These are phyloP conservation scores for Dimocarpus longan DNA, from an alignment of 345 rosid species.

Conservation along the genomic window DNA sequence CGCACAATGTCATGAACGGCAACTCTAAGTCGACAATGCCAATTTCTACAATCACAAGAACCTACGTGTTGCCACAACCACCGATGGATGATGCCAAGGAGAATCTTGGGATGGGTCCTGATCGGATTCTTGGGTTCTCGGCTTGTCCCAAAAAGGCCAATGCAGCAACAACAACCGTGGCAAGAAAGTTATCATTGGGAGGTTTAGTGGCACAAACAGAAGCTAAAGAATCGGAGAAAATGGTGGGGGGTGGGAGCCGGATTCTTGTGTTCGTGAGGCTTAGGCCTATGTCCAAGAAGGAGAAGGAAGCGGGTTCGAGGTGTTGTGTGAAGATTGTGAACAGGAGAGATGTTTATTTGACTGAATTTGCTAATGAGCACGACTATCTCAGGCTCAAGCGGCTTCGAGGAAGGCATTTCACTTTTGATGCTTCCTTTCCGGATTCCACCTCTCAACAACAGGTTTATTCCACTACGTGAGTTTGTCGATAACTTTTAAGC, in stretches of 20 bases:
- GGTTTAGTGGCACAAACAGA: conserved; percentile 28
- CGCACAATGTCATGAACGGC: conserved; percentile 50
- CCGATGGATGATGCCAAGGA: conserved; percentile 63
- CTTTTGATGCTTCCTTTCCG: conserved; percentile 86
- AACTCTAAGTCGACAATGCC: conserved; percentile 35
- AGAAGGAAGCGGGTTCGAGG: conserved; percentile 75
- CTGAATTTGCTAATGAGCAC: conserved; percentile 77
- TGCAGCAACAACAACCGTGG: conserved; percentile 35
- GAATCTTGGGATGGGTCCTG: conserved; percentile 56
- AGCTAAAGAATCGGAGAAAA: conserved; percentile 45
- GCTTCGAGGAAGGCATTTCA: conserved; percentile 83
- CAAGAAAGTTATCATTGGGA: conserved; percentile 78
- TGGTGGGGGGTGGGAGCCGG: conserved; percentile 47
- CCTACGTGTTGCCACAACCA: conserved; percentile 51
- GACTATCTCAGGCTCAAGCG: conserved; percentile 90
- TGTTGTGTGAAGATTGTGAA: conserved; percentile 85
- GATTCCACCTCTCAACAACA: conserved; percentile 74
- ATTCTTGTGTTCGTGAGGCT: conserved; percentile 90
- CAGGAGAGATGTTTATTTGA: conserved; percentile 77
- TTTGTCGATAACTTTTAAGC: conserved; percentile 8
- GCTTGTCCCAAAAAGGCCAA: conserved; percentile 50
- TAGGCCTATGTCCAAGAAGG: conserved; percentile 91
- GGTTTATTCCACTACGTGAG: conserved; percentile 91
- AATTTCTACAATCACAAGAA: conserved; percentile 45
- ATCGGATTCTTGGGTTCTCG: conserved; percentile 56